Conservation (phyloP, 306 rosid genomes). For the Dalbergia cultrata region DNA sequence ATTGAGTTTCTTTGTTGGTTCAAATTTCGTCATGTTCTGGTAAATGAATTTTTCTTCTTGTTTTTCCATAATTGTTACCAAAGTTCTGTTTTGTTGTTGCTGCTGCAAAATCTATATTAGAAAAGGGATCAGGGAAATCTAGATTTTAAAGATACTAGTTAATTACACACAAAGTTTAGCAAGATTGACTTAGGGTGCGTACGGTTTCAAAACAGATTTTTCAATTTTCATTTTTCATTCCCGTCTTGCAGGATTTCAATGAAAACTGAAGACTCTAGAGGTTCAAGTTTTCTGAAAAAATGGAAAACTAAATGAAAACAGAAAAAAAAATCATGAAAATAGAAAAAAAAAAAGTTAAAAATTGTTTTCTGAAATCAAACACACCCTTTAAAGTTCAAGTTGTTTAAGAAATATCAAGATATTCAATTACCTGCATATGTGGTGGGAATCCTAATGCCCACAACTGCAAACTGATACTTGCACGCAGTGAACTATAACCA, state of each 20-base stretch:
- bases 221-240: too few relatives aligned
- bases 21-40: slow-evolving; percentile 10
- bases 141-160: not conserved
- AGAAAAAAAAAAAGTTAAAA: too few relatives aligned
- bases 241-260: too few relatives aligned
- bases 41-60: slow-evolving; percentile 12
- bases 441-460: slow-evolving; percentile 48
- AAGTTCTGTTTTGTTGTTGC: not conserved
- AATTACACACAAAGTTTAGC: not conserved
- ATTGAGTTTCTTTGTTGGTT: slow-evolving; percentile 51
- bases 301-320: too few relatives aligned
- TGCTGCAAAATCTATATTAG: slow-evolving; percentile 31
- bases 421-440: slow-evolving; percentile 50
- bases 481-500: slow-evolving; percentile 41
- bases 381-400: not conserved
- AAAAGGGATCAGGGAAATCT: not conserved
- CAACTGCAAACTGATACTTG: slow-evolving; percentile 54
- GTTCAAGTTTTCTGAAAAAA: too few relatives aligned
- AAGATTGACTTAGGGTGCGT: not conserved
- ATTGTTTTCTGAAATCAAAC: too few relatives aligned
- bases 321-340: too few relatives aligned
- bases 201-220: too few relatives aligned
- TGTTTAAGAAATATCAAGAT: not conserved
- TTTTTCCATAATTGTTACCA: slow-evolving; percentile 18
- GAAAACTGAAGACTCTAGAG: too few relatives aligned